Conservation (phyloP, 257 asterid genomes). For the Oldenlandia corymbosa region DNA sequence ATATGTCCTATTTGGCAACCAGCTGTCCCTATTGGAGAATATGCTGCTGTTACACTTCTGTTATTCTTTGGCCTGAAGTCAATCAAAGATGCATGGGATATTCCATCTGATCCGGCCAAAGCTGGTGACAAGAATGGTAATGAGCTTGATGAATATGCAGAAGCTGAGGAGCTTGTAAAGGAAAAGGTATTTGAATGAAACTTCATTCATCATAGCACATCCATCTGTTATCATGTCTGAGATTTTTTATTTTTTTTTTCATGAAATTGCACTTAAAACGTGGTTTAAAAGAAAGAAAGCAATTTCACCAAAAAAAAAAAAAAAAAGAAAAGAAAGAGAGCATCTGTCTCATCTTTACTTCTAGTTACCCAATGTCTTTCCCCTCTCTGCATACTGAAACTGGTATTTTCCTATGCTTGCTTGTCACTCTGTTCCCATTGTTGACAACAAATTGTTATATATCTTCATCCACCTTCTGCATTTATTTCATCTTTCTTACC, state of each 20-base stretch:
- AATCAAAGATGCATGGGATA: slow-evolving; percentile 94
- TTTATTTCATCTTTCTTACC: neutral
- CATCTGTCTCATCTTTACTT: too few species aligned
- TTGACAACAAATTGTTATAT: neutral
- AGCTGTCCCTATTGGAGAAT: slow-evolving; percentile 95
- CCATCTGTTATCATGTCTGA: neutral
- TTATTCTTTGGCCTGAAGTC: slow-evolving; percentile 94
- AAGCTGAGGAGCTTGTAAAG: slow-evolving; percentile 97
- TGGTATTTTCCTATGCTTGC: slow-evolving; percentile 1
- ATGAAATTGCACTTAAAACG: too few species aligned
- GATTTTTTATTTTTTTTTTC: neutral
- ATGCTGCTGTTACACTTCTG: slow-evolving; percentile 86
- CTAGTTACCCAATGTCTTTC: neutral
- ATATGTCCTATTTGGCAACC: slow-evolving; percentile 13
- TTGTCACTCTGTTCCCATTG: neutral
- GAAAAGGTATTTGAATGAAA: slow-evolving; percentile 45
- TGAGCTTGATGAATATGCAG: slow-evolving; percentile 75
- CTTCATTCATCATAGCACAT: neutral
- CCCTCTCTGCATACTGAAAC: neutral
- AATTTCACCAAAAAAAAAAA: too few species aligned
- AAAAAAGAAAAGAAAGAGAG: too few species aligned
- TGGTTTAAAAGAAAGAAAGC: too few species aligned
- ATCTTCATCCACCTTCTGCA: neutral
- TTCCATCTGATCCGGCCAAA: slow-evolving; percentile 56
- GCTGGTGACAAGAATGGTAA: slow-evolving; percentile 43